A percentile compares a stretch with the other conserved stretches of the same genome.
phyloP scores from a whole-genome alignment of 805 yeast species.

The Debaryomyces maramus region DNA sequence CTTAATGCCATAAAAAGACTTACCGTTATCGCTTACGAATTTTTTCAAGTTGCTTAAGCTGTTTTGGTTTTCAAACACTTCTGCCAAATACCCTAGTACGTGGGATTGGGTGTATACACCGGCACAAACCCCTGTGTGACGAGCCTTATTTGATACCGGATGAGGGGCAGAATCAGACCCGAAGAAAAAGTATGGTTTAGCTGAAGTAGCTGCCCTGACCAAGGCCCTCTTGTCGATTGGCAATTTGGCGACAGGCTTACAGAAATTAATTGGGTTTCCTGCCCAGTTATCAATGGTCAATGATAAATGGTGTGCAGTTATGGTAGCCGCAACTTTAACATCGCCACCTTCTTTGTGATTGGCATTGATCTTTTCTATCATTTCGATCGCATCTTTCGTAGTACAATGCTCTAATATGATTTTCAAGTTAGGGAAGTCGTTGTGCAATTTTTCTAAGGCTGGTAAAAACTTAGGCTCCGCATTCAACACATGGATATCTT shows the following conservation, averaged over 20 bases:
- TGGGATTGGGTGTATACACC: constrained; percentile 92
- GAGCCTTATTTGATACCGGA: constrained; percentile 75
- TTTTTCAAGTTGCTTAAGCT: constrained; percentile 64
- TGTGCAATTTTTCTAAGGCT: constrained; percentile 73
- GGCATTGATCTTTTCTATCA: constrained; percentile 59
- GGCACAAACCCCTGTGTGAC: constrained; percentile 87
- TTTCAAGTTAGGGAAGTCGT: constrained; percentile 80
- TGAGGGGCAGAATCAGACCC: constrained; percentile 99
- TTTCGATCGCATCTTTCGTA: constrained; percentile 80
- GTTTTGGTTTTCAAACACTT: constrained; percentile 69
- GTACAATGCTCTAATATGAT: constrained; percentile 95
- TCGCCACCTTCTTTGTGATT: constrained; percentile 25
- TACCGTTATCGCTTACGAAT: constrained; percentile 78
- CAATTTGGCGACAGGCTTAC: constrained; percentile 96
- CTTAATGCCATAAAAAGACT: constrained; percentile 63
- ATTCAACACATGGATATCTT: constrained; percentile 82
- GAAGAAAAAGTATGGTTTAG: constrained; percentile 89
- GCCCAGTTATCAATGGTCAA: constrained; percentile 95
- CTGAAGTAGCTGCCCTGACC: constrained; percentile 85
- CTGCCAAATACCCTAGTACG: constrained; percentile 81
- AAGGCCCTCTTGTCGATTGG: constrained; percentile 82
- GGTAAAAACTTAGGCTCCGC: constrained; percentile 95
- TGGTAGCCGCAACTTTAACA: constrained; percentile 80
- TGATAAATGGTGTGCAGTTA: constrained; percentile 92
- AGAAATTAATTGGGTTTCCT: constrained; percentile 90